phyloP scores from a whole-genome alignment of 345 rosid genomes.

The Eucalyptus curtisii region DNA sequence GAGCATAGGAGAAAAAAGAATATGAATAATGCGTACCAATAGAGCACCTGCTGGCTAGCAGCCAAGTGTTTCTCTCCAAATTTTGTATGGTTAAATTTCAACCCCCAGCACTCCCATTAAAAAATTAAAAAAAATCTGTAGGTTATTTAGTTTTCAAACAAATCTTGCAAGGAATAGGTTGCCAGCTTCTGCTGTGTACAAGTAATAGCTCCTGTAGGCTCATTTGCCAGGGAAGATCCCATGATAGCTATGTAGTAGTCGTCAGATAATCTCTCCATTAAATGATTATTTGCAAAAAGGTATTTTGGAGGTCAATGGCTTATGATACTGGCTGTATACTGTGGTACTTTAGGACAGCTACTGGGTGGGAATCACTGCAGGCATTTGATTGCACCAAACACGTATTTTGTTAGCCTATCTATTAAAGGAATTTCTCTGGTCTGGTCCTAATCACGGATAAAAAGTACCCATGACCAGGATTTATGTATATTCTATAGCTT shows the following conservation, averaged over 20 bases:
- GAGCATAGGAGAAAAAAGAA: not conserved
- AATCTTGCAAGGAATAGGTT: not conserved
- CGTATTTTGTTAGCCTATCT: not conserved
- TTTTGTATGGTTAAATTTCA: not conserved
- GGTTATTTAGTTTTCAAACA: not conserved
- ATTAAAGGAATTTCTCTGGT: not conserved
- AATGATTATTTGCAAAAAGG: not conserved
- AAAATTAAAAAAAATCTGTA: no score
- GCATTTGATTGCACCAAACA: not conserved
- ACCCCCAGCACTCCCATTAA: not conserved
- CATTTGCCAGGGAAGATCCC: not conserved
- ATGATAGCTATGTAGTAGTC: not conserved
- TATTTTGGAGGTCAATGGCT: not conserved
- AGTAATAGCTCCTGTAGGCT: not conserved
- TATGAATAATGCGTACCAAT: not conserved
- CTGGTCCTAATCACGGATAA: not conserved
- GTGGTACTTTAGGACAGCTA: not conserved
- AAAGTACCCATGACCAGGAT: not conserved
- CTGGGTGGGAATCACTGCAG: not conserved
- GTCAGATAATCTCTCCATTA: not conserved
- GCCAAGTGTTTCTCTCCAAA: not conserved
- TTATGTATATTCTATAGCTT: not conserved
- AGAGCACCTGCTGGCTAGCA: not conserved
- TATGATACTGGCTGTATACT: not conserved
- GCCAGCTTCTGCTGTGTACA: not conserved